phyloP scores from a whole-genome alignment of 1,284 basidiomycete genomes.

The Spongispora temasekensis region DNA sequence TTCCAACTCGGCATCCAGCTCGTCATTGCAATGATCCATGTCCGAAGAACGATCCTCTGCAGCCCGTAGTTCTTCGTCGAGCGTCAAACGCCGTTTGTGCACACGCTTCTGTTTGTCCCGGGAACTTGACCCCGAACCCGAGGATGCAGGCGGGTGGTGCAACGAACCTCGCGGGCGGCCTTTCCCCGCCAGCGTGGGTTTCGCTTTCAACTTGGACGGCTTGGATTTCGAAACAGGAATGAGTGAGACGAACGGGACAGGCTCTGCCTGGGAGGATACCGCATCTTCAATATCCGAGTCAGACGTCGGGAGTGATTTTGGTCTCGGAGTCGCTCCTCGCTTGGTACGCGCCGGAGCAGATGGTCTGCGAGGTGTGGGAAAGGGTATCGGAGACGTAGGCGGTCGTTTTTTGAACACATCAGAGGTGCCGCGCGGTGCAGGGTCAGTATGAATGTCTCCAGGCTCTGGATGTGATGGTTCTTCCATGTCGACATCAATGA shows the following conservation, averaged over 20 bases:
- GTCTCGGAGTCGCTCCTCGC: conserved; percentile 25
- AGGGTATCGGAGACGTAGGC: conserved; percentile 62
- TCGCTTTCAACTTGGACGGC: conserved; percentile 18
- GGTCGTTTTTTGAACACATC: conserved; percentile 57
- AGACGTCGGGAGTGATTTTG: conserved; percentile 8
- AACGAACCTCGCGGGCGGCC: conserved; percentile 14
- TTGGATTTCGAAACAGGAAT: conserved; percentile 23
- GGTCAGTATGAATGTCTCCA: conserved; percentile 6
- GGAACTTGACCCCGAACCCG: conserved; percentile 9
- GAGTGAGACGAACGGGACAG: conserved; percentile 27
- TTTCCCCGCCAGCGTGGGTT: conserved; percentile 18
- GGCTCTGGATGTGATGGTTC: conserved; percentile 13
- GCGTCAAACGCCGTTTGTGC: conserved; percentile 45
- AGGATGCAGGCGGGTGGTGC: background rate
- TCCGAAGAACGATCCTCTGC: conserved; percentile 41
- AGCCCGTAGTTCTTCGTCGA: conserved; percentile 63
- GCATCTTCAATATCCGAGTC: conserved; percentile 27
- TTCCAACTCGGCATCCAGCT: conserved; percentile 40
- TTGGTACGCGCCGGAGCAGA: conserved; percentile 51
- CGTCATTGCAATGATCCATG: conserved; percentile 36
- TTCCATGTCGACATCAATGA: conserved; percentile 42
- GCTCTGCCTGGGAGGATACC: conserved; percentile 27
- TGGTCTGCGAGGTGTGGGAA: conserved; percentile 54
- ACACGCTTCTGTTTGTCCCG: conserved; percentile 29
- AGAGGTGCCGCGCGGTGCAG: conserved; percentile 18